Base-by-base conservation (phyloP, 768 basidiomycete genomes). In the Boletus bicolor region DNA sequence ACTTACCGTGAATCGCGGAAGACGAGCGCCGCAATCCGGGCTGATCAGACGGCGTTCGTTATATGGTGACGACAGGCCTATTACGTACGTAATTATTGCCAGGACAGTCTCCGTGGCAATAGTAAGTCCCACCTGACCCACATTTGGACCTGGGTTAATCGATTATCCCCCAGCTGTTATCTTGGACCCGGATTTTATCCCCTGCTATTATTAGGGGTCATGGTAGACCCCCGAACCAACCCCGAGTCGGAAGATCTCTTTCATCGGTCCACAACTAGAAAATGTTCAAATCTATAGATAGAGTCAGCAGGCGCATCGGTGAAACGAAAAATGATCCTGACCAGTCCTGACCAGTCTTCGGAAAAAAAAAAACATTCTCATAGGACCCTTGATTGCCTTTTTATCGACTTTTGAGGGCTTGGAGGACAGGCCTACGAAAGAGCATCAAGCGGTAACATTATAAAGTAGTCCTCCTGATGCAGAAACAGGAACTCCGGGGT, bases 401-500 rank as follows among this genome's bases (percentile, higher is more conserved):
- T 19, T 19, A 19, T 19, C 19, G 19, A 19, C 19, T 19, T 19
- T 19, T 19, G 19, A 19, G 19, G 19, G 19, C 19, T 19, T 19
- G 19, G 19, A 19, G 19, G 19, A 19, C 19, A 19, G 19, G 19
- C 19, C 19, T 19, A 19, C 19, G 19, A 19, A 19, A 19, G 19
- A 19, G 19, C 19, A 19, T 19, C 19, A 19, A 19, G 19, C 19
- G 19, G 19, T 19, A 19, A 19, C 19, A 19, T 19, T 19, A 19
- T 19, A 19, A 19, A 19, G 19, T 19, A 19, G 19, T 19, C 19
- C 19, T 19, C 19, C 19, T 19, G 19, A 19, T 19, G 19, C 19
- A 64, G 62, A 67, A 64, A 69, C 64, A 59, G 64, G 64, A 64
- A 67, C 67, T 57, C 55, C 46, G 64, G 60, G 51, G 56, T 56